Conservation (phyloP, 192 early-diverging fungal genomes). For the Linnemannia exigua region DNA sequence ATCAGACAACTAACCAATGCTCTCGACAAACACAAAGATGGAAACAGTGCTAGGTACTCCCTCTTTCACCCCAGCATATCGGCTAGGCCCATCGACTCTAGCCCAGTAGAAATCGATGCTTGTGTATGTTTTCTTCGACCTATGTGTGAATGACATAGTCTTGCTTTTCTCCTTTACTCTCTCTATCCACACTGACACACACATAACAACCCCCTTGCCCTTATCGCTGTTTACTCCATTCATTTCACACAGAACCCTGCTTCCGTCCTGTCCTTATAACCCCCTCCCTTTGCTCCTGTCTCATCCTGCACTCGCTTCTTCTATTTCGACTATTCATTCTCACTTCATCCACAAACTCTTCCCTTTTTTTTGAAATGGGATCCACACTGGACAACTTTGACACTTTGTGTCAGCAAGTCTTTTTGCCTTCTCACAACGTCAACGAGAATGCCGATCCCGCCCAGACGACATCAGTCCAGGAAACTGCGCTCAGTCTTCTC, state of each 20-base stretch:
- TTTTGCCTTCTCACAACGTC: background rate
- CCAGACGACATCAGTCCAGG: constrained; percentile 9
- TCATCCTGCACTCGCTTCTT: background rate
- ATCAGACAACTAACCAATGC: background rate
- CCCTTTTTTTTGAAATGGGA: background rate
- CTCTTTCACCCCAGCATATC: background rate
- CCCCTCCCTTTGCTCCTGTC: background rate
- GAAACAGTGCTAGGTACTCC: background rate
- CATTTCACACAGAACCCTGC: background rate
- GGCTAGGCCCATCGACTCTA: too few species aligned
- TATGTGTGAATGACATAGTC: background rate
- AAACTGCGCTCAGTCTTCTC: constrained; percentile 43
- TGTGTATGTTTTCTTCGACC: background rate
- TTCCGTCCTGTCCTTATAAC: background rate
- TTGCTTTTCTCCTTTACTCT: background rate
- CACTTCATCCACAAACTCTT: background rate
- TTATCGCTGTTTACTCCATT: background rate
- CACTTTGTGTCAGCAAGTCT: constrained; percentile 21
- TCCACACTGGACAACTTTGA: constrained; percentile 8
- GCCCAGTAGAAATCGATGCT: background rate
- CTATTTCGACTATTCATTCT: background rate
- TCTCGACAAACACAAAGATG: background rate
- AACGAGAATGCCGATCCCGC: background rate
- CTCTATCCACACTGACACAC: background rate
- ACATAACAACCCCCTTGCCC: background rate